Evolutionary conservation across 805 yeast genomes (phyloP).

Genomic region (Isabelozyma rhagii): DNA sequence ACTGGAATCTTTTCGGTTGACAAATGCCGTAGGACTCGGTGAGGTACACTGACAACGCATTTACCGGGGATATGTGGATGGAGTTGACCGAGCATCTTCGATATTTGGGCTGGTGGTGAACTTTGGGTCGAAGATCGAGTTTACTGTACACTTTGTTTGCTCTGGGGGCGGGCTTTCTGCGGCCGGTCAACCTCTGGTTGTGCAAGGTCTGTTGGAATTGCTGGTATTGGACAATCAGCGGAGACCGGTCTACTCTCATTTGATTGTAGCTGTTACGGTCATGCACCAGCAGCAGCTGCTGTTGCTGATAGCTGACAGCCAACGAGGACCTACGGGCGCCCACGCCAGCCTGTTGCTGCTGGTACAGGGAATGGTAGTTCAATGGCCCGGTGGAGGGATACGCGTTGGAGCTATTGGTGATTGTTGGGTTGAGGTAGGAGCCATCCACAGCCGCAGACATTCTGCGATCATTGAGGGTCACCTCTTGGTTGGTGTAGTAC

Average conservation of each 20-base stretch:
- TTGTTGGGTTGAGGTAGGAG: constrained; percentile 10
- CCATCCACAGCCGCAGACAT: constrained; percentile 38
- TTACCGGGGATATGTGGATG: constrained; percentile 70
- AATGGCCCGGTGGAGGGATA: constrained; percentile 1
- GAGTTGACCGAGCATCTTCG: constrained; percentile 67
- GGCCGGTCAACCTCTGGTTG: constrained; percentile 17
- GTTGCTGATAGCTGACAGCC: constrained; percentile 13
- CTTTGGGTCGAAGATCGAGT: constrained; percentile 58
- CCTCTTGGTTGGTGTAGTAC: constrained; percentile 39
- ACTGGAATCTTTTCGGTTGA: constrained; percentile 72
- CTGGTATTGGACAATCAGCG: constrained; percentile 30
- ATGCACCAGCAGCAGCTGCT: constrained; percentile 5
- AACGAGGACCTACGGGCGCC: constrained; percentile 20
- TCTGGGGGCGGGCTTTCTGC: constrained; percentile 43
- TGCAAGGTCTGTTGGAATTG: constrained; percentile 28
- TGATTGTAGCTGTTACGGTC: constrained; percentile 2
- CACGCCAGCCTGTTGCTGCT: constrained; percentile 1
- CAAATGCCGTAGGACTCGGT: constrained; percentile 82
- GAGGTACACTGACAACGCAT: constrained; percentile 73
- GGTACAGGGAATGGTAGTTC: constrained; percentile 10
- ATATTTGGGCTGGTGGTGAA: constrained; percentile 63
- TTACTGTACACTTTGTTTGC: constrained; percentile 39
- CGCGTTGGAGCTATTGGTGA: constrained; percentile 11
- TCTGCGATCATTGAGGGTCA: constrained; percentile 29
- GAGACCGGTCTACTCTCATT: constrained; percentile 20